Evolutionary conservation across 2,329 filamentous ascomycete genomes (phyloP).

Genomic region (Sporothrix inflata): DNA sequence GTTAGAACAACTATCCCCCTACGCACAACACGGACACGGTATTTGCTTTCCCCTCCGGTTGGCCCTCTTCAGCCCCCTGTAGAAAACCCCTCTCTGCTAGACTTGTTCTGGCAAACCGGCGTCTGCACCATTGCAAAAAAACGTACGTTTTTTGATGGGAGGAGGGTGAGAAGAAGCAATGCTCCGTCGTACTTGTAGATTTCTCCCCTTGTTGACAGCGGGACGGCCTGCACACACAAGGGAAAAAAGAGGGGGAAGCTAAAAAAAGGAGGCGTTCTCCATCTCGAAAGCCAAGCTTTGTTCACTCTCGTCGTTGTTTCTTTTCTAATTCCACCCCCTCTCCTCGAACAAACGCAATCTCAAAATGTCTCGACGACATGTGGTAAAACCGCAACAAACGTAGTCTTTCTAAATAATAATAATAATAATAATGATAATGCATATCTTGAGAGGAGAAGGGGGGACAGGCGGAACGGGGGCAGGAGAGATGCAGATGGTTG

Average conservation of each 20-base stretch:
- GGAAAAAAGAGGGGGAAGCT: not conserved
- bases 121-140: constrained; percentile 3
- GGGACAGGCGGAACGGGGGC: too few relatives aligned
- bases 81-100: constrained; percentile 18
- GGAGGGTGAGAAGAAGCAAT: not conserved
- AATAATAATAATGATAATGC: too few relatives aligned
- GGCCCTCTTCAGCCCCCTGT: not conserved
- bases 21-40: not conserved
- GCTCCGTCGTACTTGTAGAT: not conserved
- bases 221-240: not conserved
- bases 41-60: not conserved
- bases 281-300: not conserved
- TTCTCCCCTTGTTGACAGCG: not conserved
- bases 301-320: not conserved
- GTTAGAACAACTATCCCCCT: not conserved
- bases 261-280: not conserved
- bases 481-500: not conserved
- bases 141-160: constrained; percentile 18
- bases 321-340: not conserved
- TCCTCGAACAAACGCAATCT: not conserved
- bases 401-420: not conserved
- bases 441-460: not conserved
- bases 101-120: constrained; percentile 6
- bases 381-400: not conserved
- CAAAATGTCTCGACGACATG: constrained; percentile 7